These are phyloP conservation scores for Barnettozyma vustinii DNA, from an alignment of 805 yeast species.

Conservation along the genomic window DNA sequence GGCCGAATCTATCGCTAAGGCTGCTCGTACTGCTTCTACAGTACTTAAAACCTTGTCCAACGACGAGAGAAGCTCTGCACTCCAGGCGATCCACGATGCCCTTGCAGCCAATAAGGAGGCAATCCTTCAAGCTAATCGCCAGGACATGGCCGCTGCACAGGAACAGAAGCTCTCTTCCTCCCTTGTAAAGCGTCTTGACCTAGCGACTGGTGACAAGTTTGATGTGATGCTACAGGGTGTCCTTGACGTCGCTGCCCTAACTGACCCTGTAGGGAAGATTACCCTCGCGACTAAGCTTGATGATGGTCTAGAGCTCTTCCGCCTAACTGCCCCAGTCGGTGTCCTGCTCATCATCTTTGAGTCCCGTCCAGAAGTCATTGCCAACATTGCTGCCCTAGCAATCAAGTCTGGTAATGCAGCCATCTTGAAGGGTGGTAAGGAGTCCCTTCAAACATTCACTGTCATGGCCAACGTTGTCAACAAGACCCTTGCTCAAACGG, in stretches of 20 bases:
- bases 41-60: slow-evolving; percentile 72
- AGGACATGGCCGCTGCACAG: slow-evolving; percentile 69
- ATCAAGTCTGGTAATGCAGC: slow-evolving; percentile 97
- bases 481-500: slow-evolving; percentile 50
- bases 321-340: slow-evolving; percentile 93
- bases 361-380: slow-evolving; percentile 96
- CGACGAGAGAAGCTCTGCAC: slow-evolving; percentile 66
- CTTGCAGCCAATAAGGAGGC: slow-evolving; percentile 51
- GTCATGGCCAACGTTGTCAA: slow-evolving; percentile 73
- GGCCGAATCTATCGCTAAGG: slow-evolving; percentile 74
- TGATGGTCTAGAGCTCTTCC: slow-evolving; percentile 76
- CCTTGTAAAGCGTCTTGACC: slow-evolving; percentile 77
- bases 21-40: slow-evolving; percentile 81
- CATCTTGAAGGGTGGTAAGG: slow-evolving; percentile 96
- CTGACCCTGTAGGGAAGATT: slow-evolving; percentile 89
- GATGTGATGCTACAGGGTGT: slow-evolving; percentile 95
- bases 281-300: slow-evolving; percentile 82
- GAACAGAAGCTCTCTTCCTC: slow-evolving; percentile 60
- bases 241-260: slow-evolving; percentile 80
- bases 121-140: slow-evolving; percentile 66
- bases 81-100: slow-evolving; percentile 67
- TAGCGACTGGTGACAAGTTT: slow-evolving; percentile 76
- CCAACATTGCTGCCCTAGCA: slow-evolving; percentile 92
- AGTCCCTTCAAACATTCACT: slow-evolving; percentile 77
- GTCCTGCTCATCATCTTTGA: slow-evolving; percentile 90